phyloP scores from a whole-genome alignment of 179 eudicot genomes.

The Drosera spatulata region DNA sequence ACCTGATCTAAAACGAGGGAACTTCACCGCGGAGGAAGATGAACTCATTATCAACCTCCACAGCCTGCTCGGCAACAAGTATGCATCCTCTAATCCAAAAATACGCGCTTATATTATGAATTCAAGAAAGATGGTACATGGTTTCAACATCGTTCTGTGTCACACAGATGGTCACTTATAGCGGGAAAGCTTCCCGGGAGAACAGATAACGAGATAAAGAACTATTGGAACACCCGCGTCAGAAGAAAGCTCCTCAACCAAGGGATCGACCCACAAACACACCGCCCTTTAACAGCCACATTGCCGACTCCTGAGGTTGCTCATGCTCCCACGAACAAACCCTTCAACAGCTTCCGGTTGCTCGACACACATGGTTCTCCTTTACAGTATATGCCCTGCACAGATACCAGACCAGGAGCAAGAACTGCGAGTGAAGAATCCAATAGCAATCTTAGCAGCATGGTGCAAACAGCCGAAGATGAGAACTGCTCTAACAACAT shows the following conservation, averaged over 20 bases:
- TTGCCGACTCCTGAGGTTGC: neutral
- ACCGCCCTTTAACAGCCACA: conserved; percentile 9
- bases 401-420: conserved; percentile 3
- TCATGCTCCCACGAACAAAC: neutral
- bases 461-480: conserved; percentile 1
- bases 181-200: conserved; percentile 33
- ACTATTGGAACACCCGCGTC: conserved; percentile 43
- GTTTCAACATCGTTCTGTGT: no score
- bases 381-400: conserved; percentile 3
- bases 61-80: no score
- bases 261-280: conserved; percentile 37
- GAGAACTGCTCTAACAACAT: conserved; percentile 1
- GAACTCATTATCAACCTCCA: no score
- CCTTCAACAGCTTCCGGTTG: conserved; percentile 10
- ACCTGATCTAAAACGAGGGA: no score
- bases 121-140: no score
- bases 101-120: no score
- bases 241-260: conserved; percentile 29
- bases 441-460: conserved; percentile 6
- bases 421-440: conserved; percentile 11
- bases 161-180: conserved; percentile 34
- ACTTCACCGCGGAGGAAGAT: no score
- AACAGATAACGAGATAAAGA: conserved; percentile 41
- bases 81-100: no score
- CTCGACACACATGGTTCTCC: conserved; percentile 15